These are phyloP conservation scores for Trichosanthes truncata DNA, from an alignment of 306 rosid genomes.

Conservation along the genomic window DNA sequence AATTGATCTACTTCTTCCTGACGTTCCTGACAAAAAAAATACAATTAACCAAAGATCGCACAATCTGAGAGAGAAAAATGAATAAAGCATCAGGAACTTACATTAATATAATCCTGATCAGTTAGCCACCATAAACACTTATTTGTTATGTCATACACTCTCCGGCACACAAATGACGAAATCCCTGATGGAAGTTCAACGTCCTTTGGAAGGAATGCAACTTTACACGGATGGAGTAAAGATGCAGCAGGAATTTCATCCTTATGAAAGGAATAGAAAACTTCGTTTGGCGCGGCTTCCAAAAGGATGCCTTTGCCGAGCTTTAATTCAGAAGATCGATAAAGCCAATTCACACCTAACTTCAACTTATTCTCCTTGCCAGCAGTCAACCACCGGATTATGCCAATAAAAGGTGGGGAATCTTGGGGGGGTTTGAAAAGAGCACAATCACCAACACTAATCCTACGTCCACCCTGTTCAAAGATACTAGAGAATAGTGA, in stretches of 20 bases:
- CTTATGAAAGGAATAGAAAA: slow-evolving; percentile 84
- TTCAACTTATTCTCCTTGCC: slow-evolving; percentile 40
- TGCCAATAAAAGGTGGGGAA: slow-evolving; percentile 66
- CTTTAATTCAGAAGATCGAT: slow-evolving; percentile 63
- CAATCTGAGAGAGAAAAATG: not conserved
- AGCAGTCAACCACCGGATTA: slow-evolving; percentile 40
- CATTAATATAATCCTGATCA: slow-evolving; percentile 67
- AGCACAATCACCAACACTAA: slow-evolving; percentile 72
- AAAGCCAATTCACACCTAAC: slow-evolving; percentile 71
- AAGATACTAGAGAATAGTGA: not conserved
- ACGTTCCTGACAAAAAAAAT: slow-evolving; percentile 38
- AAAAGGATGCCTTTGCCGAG: slow-evolving; percentile 54
- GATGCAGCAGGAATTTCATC: slow-evolving; percentile 73
- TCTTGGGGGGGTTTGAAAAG: slow-evolving; percentile 65
- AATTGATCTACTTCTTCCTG: slow-evolving; percentile 79
- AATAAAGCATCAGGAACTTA: slow-evolving; percentile 27
- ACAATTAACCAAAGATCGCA: not conserved
- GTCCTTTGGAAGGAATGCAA: slow-evolving; percentile 73
- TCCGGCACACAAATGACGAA: slow-evolving; percentile 74
- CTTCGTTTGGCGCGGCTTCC: slow-evolving; percentile 72
- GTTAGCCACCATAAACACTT: slow-evolving; percentile 87
- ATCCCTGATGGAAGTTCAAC: slow-evolving; percentile 63
- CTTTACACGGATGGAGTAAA: slow-evolving; percentile 86
- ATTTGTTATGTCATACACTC: slow-evolving; percentile 69
- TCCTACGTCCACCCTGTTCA: slow-evolving; percentile 59